Evolutionary conservation across 2,329 filamentous ascomycete species (phyloP).

Genomic region (Corinectria fuckeliana): DNA sequence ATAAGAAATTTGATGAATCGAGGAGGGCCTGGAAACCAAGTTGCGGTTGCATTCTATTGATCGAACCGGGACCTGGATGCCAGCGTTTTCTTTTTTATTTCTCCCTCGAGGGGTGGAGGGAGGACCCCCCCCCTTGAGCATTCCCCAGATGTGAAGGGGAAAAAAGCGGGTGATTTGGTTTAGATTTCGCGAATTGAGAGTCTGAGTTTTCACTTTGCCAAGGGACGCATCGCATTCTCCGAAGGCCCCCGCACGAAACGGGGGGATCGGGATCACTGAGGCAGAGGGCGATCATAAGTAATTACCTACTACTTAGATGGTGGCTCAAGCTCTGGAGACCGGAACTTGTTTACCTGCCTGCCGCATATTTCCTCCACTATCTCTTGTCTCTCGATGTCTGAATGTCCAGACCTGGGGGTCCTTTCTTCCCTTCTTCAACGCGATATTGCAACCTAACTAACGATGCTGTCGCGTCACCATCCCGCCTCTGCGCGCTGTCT

Average conservation of each 20-base stretch:
- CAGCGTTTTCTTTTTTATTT: background rate
- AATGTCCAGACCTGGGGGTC: background rate
- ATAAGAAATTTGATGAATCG: background rate
- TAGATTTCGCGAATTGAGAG: slow-evolving; percentile 4
- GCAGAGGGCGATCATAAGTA: background rate
- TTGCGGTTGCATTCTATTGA: background rate
- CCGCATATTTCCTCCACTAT: background rate
- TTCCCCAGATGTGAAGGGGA: slow-evolving; percentile 38
- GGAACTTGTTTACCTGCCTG: no score
- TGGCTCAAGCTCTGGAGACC: background rate
- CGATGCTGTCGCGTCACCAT: background rate
- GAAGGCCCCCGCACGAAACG: background rate
- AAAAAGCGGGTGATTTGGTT: slow-evolving; percentile 8
- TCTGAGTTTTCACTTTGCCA: background rate
- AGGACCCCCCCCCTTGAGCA: slow-evolving; percentile 24
- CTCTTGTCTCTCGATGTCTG: background rate
- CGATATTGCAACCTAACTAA: background rate
- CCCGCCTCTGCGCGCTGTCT: slow-evolving; percentile 3
- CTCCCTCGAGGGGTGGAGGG: background rate
- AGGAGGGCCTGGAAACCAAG: background rate
- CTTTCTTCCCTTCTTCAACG: background rate
- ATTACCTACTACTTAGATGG: no score
- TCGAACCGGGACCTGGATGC: slow-evolving; percentile 6
- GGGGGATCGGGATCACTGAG: background rate
- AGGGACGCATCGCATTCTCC: slow-evolving; percentile 3